Percentiles rank a stretch among this genome's conserved stretches.
phyloP scores from a whole-genome alignment of 345 rosid species.

The Kernera saxatilis region DNA sequence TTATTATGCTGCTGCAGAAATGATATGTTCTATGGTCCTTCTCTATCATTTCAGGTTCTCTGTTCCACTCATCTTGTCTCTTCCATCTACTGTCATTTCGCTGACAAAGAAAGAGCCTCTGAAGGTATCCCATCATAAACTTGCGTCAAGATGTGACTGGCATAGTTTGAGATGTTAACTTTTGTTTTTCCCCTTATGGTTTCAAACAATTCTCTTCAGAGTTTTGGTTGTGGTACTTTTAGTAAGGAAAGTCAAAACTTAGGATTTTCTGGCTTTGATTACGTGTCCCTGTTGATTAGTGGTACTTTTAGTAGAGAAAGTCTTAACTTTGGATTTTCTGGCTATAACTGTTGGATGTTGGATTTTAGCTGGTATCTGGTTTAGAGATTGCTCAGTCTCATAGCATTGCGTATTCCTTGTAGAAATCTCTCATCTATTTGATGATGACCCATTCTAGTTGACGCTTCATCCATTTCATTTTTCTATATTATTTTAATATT shows the following conservation, averaged over 20 bases:
- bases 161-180: neutral
- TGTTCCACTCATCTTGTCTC: slow-evolving; percentile 78
- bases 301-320: neutral
- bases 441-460: neutral
- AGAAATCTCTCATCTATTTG: neutral
- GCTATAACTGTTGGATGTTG: neutral
- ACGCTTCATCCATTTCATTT: neutral
- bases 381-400: neutral
- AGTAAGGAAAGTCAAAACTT: neutral
- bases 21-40: slow-evolving; percentile 13
- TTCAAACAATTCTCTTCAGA: neutral
- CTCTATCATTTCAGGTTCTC: slow-evolving; percentile 49
- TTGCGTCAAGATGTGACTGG: slow-evolving; percentile 6
- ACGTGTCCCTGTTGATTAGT: slow-evolving; percentile 1
- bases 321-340: neutral
- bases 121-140: slow-evolving; percentile 44
- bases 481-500: neutral
- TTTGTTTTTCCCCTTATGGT: neutral
- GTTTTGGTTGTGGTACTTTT: neutral
- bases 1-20: neutral
- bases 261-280: neutral
- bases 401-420: neutral
- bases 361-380: neutral
- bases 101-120: slow-evolving; percentile 64
- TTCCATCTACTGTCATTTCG: slow-evolving; percentile 80